Base-by-base conservation (phyloP, 2,329 filamentous ascomycete species). In the Dichotomopilus funicola region DNA sequence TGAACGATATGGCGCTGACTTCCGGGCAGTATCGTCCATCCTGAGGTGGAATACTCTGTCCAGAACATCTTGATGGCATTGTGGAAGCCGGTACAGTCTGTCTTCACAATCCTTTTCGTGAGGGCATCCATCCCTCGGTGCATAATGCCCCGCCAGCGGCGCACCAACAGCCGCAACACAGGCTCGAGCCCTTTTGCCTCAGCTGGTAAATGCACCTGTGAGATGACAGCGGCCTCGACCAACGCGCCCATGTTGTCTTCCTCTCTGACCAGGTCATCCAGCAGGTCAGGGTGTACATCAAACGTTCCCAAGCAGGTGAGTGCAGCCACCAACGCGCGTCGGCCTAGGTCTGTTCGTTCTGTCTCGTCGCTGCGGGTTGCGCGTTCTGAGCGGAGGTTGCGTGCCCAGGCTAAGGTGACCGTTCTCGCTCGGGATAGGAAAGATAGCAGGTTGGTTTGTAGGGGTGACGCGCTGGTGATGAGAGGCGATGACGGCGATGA, bases 291-390 rank as follows among this genome's bases (percentile, higher is more conserved):
- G 12, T 78, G 75, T 1, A 75, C 60, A 53, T 79, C 70, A 51
- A 77, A 80, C 0, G 77, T 75, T n/a, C 63, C 61, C 3, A 66
- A 62, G 53, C 76, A 76, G 1, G 74, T 67, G 38, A 78, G 57
- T 0, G 73, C 70, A 2, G 76, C 65, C 46, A 76, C 71, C 9
- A 72, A 65, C 3, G 66, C 63, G 34, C 70, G 68, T 0, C 61
- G 55, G 12, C 62, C 63, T 0, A 80, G 63, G 2, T 67, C 60
- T 1, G 55, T 58, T 40, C 69, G 64, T 5, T 68, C 66, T 0
- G 54, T 46, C 1, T 70, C 63, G 6, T 69, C 61, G 5, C 57
- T 57, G 0, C 61, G 57, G 1, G 50, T 37, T 43, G 63, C 59
- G 0, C 61, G 59, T 42, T 68, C 70, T 0, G 63, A 40, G 13